Base-by-base conservation (phyloP, 495 filamentous ascomycete species). In the Trichoderma reesei region DNA sequence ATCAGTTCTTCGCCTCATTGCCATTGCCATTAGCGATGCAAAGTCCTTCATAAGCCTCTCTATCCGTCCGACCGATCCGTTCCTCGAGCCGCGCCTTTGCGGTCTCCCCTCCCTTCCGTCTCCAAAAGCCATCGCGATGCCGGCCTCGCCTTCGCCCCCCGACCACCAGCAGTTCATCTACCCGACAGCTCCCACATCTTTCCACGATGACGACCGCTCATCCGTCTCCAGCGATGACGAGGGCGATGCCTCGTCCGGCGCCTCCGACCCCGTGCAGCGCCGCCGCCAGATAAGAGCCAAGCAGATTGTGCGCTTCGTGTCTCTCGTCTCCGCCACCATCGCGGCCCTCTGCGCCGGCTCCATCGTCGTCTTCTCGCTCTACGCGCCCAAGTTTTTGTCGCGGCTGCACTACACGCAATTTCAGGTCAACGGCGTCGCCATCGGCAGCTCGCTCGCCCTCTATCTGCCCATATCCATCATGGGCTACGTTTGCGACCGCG, bases 381-480 rank as follows among this genome's bases (percentile, higher is more conserved):
- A 96, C 75, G 93, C 88, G 4, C 92, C 89, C 64, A 79, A 93
- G 48, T 89, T 98, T 73, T 88, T 95, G 68, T 85, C 86, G 51
- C 84, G 86, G 62, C 80, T 98, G 63, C 86, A 83, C 67, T 98
- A 97, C 70, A 87, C 85, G 1, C 94, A 98, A 75, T 81, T 91
- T 63, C 90, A 91, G 68, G 90, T 98, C 72, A 98, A 98, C 74
- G 83, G 86, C 26, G 85, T 97, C 20, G 87, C 88, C 54, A 93
- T 92, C 68, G 85, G 88, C 31, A 91, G 89, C 9, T 91, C 89
- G 70, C 75, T 97, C 18, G 85, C 89, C 59, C 86, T 95, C 83
- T 98, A 98, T 73, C 82, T 95, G 2, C 89, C 89, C 10, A 90
- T 96, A 1, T 88, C 93, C 3, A 64, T 95, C n/a, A 86, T 94